Percentiles rank a stretch among this genome's conserved stretches.
Evolutionary conservation across 2,329 filamentous ascomycete species (phyloP).

Genomic region (Fusarium redolens): DNA sequence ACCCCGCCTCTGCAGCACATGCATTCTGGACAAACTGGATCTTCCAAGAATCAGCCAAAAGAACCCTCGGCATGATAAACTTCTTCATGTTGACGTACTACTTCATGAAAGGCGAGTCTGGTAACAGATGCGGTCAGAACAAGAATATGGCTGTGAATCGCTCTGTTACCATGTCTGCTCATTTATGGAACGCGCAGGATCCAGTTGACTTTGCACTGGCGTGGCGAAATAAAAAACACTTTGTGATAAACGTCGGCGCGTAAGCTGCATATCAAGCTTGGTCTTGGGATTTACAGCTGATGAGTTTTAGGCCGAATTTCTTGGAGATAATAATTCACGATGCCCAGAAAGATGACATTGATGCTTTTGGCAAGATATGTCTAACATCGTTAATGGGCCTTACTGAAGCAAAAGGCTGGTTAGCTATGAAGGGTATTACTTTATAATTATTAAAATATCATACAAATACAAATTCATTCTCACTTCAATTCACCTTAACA

Average conservation of each 20-base stretch:
- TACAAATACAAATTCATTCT: too few relatives aligned
- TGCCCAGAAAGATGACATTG: background rate
- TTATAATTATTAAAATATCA: background rate
- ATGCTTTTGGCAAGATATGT: slow-evolving; percentile 2
- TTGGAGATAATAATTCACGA: background rate
- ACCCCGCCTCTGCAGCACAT: background rate
- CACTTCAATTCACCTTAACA: too few relatives aligned
- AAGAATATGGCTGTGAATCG: background rate
- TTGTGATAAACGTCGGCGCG: background rate
- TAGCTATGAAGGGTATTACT: background rate
- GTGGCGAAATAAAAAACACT: background rate
- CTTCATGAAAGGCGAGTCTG: background rate
- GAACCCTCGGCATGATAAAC: background rate
- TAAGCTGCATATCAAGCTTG: background rate
- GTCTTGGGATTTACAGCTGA: background rate
- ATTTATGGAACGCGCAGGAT: slow-evolving; percentile 7
- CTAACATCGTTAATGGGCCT: background rate
- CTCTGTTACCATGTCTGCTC: slow-evolving; percentile 4
- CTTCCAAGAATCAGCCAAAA: background rate
- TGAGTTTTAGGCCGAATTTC: background rate
- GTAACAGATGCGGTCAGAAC: background rate
- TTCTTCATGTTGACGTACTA: slow-evolving; percentile 2
- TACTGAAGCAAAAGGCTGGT: slow-evolving; percentile 1
- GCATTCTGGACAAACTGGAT: background rate
- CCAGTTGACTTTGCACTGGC: background rate